These are phyloP conservation scores for Lachancea mirantina DNA, from an alignment of 805 yeast species.

Conservation along the genomic window DNA sequence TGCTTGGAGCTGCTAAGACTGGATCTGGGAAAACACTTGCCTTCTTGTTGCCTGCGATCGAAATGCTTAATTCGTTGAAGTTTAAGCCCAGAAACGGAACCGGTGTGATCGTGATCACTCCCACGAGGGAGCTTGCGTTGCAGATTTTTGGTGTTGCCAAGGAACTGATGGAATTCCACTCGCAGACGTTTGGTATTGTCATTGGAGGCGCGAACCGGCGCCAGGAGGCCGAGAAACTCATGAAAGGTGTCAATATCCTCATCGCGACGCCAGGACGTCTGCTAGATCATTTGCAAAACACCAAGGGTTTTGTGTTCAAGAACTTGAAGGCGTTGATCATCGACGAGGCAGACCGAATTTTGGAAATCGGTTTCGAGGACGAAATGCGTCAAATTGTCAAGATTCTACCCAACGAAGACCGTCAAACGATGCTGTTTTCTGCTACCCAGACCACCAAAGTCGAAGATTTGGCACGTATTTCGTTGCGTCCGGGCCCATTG, in stretches of 20 bases:
- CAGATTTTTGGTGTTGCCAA: constrained; percentile 98
- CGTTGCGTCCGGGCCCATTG: constrained; percentile 85
- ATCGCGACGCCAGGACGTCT: constrained; percentile 98
- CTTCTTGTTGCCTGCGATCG: constrained; percentile 91
- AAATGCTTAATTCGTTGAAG: constrained; percentile 77
- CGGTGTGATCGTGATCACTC: constrained; percentile 91
- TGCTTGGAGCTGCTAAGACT: constrained; percentile 98
- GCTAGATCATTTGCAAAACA: constrained; percentile 88
- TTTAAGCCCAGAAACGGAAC: constrained; percentile 98
- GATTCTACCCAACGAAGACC: constrained; percentile 83
- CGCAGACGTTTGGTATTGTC: constrained; percentile 93
- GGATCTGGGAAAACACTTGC: constrained; percentile 99
- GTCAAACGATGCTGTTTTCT: constrained; percentile 97
- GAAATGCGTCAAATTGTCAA: constrained; percentile 96
- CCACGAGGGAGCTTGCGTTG: constrained; percentile 95
- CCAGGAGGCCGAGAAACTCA: constrained; percentile 91
- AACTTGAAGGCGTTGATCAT: constrained; percentile 77
- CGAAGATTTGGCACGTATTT: constrained; percentile 94
- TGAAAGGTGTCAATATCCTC: constrained; percentile 86
- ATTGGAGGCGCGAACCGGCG: constrained; percentile 98
- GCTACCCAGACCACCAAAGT: constrained; percentile 99
- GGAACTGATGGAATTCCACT: constrained; percentile 81
- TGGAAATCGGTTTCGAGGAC: constrained; percentile 97
- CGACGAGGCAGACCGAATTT: constrained; percentile 96
- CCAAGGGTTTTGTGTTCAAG: constrained; percentile 80